phyloP scores from a whole-genome alignment of 108 stramenopile species.

The Nitzschia sp. region DNA sequence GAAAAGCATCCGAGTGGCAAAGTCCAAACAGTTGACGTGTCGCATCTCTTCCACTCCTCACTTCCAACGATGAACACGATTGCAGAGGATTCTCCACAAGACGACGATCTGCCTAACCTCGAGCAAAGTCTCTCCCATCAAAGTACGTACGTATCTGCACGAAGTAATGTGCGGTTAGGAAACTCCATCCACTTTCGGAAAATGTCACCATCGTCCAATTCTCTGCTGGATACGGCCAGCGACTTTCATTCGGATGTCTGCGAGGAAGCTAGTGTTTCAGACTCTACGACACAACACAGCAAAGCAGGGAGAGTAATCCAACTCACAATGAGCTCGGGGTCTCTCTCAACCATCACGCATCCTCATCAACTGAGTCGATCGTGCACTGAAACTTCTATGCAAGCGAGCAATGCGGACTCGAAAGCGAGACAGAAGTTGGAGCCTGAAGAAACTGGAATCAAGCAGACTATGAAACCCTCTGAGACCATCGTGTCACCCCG shows the following conservation, averaged over 20 bases:
- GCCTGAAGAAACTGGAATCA: not conserved
- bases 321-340: not conserved
- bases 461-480: not conserved
- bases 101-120: too few species aligned
- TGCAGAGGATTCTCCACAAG: too few species aligned
- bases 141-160: not conserved
- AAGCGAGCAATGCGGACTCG: not conserved
- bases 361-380: not conserved
- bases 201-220: not conserved
- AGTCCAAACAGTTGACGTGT: too few species aligned
- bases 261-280: not conserved
- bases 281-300: not conserved
- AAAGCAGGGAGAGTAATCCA: not conserved
- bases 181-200: slow-evolving; percentile 16
- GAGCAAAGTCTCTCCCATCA: not conserved
- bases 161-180: not conserved
- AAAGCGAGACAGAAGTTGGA: not conserved
- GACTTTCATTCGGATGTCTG: slow-evolving; percentile 15
- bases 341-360: slow-evolving; percentile 3
- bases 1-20: too few species aligned
- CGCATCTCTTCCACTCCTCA: too few species aligned
- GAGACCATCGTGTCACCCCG: too few species aligned
- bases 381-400: not conserved
- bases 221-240: slow-evolving; percentile 12
- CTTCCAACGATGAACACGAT: too few species aligned